Evolutionary conservation across 2,329 filamentous ascomycete species (phyloP), one percentile per base, ranked within the genome.

Genomic region (Penicillium hordei): DNA sequence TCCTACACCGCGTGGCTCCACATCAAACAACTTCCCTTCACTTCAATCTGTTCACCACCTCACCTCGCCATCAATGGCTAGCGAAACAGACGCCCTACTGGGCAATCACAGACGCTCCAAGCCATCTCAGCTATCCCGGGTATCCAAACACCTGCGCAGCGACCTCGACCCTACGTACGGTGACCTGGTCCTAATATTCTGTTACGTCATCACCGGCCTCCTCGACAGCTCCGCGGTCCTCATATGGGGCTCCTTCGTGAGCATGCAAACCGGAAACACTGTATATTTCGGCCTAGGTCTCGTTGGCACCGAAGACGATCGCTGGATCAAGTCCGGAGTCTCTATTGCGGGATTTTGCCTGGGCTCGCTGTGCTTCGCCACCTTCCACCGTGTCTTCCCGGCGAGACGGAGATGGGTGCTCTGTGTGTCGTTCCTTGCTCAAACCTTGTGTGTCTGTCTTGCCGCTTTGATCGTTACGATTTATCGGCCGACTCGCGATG

Each of bases 221-320:
- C 81, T 91, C 8, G 90, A 93, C 74, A 90, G 88, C 74, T 86
- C 88, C 2, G 86, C 89, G 2, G 88, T 90, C 46, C 88, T 86
- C 57, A 88, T 89, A 42, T 93, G 89, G 87, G 88, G 89, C 13
- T 87, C 87, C 3, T 93, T 93, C 66, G 89, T 91, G 40, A 90
- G 87, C 66, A 93, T 93, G 89, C 90, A 93, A 70, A 93, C 89
- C 33, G 89, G 89, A 84, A 93, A 93, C 73, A 92, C 90, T 5
- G 84, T 93, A 48, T 93, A 91, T 71, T 79, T 92, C 15, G 90
- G 89, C 9, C 82, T 93, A 3, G 90, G 90, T 3, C 77, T 92
- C n/a, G 59, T 66, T 15, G 70, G 70, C 3, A 81, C 85, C 9
- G 82, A 84, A 0, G 72, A 68, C 3, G 76, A 76, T 13, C 82